Base-by-base conservation (phyloP, 306 rosid genomes). In the Pyrus pyrifolia region DNA sequence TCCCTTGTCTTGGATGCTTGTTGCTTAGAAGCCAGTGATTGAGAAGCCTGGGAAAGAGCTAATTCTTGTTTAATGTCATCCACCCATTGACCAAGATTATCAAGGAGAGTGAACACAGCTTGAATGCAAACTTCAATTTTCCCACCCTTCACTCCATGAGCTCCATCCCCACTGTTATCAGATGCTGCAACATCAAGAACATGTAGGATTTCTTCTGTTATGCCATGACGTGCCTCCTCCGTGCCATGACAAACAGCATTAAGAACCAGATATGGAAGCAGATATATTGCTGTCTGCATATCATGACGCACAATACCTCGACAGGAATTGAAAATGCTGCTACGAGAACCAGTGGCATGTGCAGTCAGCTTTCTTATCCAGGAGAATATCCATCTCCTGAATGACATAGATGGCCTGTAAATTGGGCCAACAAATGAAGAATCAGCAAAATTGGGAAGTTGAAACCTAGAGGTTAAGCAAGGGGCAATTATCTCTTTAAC, bases 401-500 rank as follows among this genome's bases (percentile, higher is more conserved):
- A 87, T 70, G 98, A 89, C 97, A 92, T 89, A 29, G 90, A 87
- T 53, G 93, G 89, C 51, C 80, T 85, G 78, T 90, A 92, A 81
- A 90, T 90, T 52, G 98, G 88, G 67, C 98, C 93, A 67, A 79
- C 58, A 70, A 78, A 79, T 67, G 90, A 80, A 72, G 89, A 82
- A 78, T 92, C 97, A 29, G 88, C 80, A 78, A 86, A 88, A 76
- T 81, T 86, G 65, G 91, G 96, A 83, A 95, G 96, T 80, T 90
- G 96, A 85, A 92, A 90, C 86, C 92, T 90, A 74, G 98, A 90
- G 78, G 98, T 92, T 83, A 95, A 85, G 81, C 95, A 95, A 53
- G 98, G 98, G 58, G 97, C 98, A 86, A 95, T 92, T 67, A 95
- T 95, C 86, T 92, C 98, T 87, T 92, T 90, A 70, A 95, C 97